Evolutionary conservation across 108 stramenopile species (phyloP).

Genomic region (Aureococcus anophagefferens): DNA sequence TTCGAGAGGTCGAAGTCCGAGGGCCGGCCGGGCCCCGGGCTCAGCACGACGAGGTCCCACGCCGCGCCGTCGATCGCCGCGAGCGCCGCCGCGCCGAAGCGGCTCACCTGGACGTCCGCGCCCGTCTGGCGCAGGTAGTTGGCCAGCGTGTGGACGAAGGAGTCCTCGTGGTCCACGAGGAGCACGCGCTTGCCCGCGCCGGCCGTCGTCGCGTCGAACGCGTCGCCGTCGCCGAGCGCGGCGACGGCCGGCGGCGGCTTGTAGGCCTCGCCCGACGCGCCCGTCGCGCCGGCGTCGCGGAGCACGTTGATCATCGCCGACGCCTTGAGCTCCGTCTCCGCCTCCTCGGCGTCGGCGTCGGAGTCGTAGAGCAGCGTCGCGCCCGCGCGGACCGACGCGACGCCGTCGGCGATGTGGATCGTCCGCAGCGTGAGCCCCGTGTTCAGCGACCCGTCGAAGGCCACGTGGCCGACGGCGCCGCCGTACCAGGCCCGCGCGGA

Average conservation of each 20-base stretch:
- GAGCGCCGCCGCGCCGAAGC: slow-evolving; percentile 74
- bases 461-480: slow-evolving; percentile 91
- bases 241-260: background rate
- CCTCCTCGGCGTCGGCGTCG: slow-evolving; percentile 78
- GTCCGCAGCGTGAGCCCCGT: slow-evolving; percentile 92
- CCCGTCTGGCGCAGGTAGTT: slow-evolving; percentile 96
- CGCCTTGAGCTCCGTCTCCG: slow-evolving; percentile 93
- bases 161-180: slow-evolving; percentile 93
- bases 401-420: slow-evolving; percentile 78
- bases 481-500: slow-evolving; percentile 93
- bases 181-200: slow-evolving; percentile 73
- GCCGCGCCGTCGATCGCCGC: slow-evolving; percentile 25
- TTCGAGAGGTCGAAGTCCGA: slow-evolving; percentile 76
- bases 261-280: background rate
- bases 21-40: slow-evolving; percentile 94
- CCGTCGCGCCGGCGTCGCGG: slow-evolving; percentile 19
- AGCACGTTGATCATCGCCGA: slow-evolving; percentile 93
- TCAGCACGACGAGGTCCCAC: slow-evolving; percentile 62
- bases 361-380: slow-evolving; percentile 92
- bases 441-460: slow-evolving; percentile 90
- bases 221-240: background rate
- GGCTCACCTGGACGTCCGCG: slow-evolving; percentile 75
- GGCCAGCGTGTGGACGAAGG: slow-evolving; percentile 94
- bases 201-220: slow-evolving; percentile 27
- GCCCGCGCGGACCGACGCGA: slow-evolving; percentile 84